A percentile compares a stretch with the other conserved stretches of the same genome.
Evolutionary conservation across 73 alveolate species (phyloP).

Genomic region (Symbiodinium natans): DNA sequence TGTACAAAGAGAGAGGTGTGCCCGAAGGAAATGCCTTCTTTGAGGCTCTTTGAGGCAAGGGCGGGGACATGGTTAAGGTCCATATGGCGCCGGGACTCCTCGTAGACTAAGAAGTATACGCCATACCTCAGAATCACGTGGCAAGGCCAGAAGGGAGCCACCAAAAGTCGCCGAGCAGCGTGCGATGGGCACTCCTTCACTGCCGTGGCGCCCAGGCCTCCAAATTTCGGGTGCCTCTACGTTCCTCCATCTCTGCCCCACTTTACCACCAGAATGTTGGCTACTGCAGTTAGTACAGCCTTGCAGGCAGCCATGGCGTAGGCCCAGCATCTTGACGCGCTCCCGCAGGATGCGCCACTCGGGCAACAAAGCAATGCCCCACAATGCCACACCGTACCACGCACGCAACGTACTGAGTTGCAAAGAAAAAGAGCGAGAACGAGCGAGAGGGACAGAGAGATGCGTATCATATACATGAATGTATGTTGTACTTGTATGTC

Average conservation of each 20-base stretch:
- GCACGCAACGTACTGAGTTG: no score
- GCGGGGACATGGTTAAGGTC: neutral
- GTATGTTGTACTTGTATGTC: no score
- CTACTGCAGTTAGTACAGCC: neutral
- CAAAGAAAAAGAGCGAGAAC: no score
- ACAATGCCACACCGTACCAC: no score
- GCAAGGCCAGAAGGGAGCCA: no score
- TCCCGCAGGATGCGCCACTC: neutral
- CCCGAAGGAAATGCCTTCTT: no score
- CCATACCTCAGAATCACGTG: neutral
- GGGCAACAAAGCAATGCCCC: no score
- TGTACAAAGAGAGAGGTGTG: no score
- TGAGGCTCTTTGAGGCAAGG: neutral
- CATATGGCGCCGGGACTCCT: neutral
- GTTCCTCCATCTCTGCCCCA: neutral
- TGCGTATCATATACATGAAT: no score
- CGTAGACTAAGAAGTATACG: neutral
- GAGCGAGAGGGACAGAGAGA: no score
- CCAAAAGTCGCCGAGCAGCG: no score
- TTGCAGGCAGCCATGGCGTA: neutral
- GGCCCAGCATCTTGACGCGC: neutral
- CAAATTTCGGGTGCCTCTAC: neutral
- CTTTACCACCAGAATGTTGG: no score
- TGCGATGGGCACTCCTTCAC: constrained; percentile 2
- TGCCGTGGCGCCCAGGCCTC: neutral